These are phyloP conservation scores for Craspedostauros australis DNA, from an alignment of 108 stramenopile species.

Conservation along the genomic window DNA sequence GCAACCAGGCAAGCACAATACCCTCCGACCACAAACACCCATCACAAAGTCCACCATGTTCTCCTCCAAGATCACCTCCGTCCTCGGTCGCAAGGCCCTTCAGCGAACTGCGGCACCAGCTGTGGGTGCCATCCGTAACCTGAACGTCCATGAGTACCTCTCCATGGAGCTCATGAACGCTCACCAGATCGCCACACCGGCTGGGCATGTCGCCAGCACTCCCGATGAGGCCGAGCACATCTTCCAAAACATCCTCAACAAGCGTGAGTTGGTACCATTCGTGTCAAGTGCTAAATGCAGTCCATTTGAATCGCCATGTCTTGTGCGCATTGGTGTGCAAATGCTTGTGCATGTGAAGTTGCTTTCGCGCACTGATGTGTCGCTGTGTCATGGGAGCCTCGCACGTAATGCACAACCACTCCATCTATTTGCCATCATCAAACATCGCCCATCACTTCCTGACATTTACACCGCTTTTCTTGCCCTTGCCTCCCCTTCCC, in stretches of 20 bases:
- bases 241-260: constrained; percentile 47
- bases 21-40: too few species aligned
- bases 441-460: too few species aligned
- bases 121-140: constrained; percentile 43
- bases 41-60: too few species aligned
- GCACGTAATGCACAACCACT: too few species aligned
- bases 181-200: constrained; percentile 60
- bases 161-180: constrained; percentile 73
- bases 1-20: too few species aligned
- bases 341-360: not conserved
- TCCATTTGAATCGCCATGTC: not conserved
- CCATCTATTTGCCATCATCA: too few species aligned
- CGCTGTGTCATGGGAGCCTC: not conserved
- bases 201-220: constrained; percentile 46
- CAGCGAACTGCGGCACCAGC: constrained; percentile 28
- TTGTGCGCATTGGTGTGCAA: not conserved
- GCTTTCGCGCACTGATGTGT: not conserved
- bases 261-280: constrained; percentile 33
- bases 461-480: too few species aligned
- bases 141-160: constrained; percentile 73
- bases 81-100: too few species aligned
- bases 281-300: not conserved
- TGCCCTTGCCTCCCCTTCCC: too few species aligned
- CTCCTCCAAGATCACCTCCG: too few species aligned
- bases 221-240: constrained; percentile 73